Evolutionary conservation across 202 grass and related monocot genomes (phyloP).

Genomic region (Panicum hallii): DNA sequence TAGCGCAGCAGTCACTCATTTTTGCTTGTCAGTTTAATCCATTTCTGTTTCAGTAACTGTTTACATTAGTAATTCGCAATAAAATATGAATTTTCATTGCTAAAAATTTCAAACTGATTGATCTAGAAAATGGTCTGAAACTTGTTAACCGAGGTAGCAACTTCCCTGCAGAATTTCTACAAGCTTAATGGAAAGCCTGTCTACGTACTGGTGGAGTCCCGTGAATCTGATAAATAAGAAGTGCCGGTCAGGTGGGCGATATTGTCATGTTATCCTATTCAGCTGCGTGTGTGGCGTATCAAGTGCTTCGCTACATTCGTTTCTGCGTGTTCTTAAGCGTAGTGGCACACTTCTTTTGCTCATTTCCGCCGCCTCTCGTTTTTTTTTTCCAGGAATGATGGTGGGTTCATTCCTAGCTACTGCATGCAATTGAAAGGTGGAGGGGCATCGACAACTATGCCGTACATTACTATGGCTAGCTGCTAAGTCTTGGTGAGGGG

Average conservation of each 20-base stretch:
- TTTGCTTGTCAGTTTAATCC: background rate
- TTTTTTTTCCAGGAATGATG: slow-evolving; percentile 8
- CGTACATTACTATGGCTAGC: slow-evolving; percentile 42
- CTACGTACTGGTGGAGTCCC: slow-evolving; percentile 74
- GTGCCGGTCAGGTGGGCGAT: slow-evolving; percentile 36
- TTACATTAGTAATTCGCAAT: background rate
- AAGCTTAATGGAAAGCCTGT: slow-evolving; percentile 81
- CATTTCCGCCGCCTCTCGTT: background rate
- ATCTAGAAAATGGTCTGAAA: background rate
- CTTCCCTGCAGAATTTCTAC: slow-evolving; percentile 55
- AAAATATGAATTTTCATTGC: background rate
- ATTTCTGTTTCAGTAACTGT: background rate
- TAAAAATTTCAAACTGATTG: slow-evolving; percentile 7
- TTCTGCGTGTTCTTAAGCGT: background rate
- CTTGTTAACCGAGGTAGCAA: background rate
- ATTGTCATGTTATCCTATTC: background rate
- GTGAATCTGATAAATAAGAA: slow-evolving; percentile 52
- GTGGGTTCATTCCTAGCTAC: slow-evolving; percentile 23
- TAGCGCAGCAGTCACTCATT: background rate
- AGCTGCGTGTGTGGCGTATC: background rate
- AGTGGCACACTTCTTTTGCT: background rate
- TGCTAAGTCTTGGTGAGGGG: slow-evolving; percentile 11
- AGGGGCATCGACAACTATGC: slow-evolving; percentile 10
- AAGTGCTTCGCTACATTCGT: background rate
- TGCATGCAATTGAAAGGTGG: slow-evolving; percentile 4